These are phyloP conservation scores for Leucocoprinus leucothites DNA, from an alignment of 768 basidiomycete species.

Conservation along the genomic window DNA sequence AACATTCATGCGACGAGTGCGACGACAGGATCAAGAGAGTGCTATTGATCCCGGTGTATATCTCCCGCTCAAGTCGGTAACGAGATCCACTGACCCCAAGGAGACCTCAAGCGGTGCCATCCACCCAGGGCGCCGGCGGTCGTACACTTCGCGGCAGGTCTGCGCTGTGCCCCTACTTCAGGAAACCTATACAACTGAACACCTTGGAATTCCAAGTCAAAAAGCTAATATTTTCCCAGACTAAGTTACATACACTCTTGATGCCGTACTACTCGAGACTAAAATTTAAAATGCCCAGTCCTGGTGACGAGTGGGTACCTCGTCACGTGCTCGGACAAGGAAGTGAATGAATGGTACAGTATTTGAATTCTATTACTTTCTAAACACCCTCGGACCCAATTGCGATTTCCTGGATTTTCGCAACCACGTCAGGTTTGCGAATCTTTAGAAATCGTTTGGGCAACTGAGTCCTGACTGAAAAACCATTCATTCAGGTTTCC, in stretches of 20 bases:
- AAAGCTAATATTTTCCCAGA: too few species aligned
- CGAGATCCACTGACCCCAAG: too few species aligned
- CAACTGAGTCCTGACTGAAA: neutral
- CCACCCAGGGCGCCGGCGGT: slow-evolving; percentile 3
- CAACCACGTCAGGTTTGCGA: neutral
- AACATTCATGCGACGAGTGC: neutral
- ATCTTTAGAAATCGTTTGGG: neutral
- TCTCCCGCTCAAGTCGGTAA: too few species aligned
- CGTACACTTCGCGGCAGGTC: neutral
- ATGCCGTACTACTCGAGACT: too few species aligned
- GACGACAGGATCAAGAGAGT: neutral
- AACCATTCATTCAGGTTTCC: neutral
- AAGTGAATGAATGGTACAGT: too few species aligned
- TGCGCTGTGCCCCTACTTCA: neutral
- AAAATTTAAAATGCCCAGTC: slow-evolving; percentile 7
- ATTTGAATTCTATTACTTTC: too few species aligned
- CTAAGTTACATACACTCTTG: too few species aligned
- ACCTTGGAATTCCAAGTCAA: too few species aligned
- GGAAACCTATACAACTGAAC: too few species aligned
- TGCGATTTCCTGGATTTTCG: neutral
- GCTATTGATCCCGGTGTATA: too few species aligned
- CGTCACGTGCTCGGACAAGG: slow-evolving; percentile 5
- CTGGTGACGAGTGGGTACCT: neutral
- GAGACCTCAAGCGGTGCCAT: neutral
- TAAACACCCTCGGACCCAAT: neutral